Percentiles rank a stretch among this genome's conserved stretches.
These are phyloP conservation scores for Exophiala sp. DNA, from an alignment of 2,329 filamentous ascomycete genomes.

Conservation along the genomic window DNA sequence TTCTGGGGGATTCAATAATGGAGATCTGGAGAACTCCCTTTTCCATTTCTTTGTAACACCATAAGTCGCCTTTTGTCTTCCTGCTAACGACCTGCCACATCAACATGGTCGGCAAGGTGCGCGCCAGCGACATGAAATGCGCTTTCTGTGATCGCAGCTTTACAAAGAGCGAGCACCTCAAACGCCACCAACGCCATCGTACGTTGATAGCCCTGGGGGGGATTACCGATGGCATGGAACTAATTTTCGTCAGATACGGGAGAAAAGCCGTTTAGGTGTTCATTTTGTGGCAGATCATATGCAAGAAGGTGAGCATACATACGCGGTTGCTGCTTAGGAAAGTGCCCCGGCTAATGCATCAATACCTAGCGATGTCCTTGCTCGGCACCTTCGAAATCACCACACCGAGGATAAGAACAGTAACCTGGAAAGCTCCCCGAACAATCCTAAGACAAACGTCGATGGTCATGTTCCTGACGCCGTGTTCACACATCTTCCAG, in stretches of 20 bases:
- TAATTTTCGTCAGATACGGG: neutral
- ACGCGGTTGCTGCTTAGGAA: neutral
- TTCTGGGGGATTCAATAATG: too few relatives aligned
- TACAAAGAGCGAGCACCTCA: neutral
- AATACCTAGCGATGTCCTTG: neutral
- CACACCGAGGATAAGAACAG: neutral
- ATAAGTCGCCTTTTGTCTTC: neutral
- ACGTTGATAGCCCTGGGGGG: neutral
- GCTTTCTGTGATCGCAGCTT: neutral
- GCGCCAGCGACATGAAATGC: neutral
- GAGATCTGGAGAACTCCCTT: neutral
- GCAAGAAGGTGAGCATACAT: neutral
- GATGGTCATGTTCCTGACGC: neutral
- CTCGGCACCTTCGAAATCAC: neutral
- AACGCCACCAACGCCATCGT: neutral
- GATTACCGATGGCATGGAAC: neutral
- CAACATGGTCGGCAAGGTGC: constrained; percentile 17
- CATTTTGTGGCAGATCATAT: neutral
- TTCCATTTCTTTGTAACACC: neutral
- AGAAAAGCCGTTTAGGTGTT: neutral
- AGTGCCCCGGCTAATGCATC: constrained; percentile 26
- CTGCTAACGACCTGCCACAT: constrained; percentile 26
- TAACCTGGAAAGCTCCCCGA: neutral
- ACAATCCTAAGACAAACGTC: too few relatives aligned
- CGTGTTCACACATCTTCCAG: neutral